Base-by-base conservation (phyloP, 441 rosid species). In the Mallotus japonicus region DNA sequence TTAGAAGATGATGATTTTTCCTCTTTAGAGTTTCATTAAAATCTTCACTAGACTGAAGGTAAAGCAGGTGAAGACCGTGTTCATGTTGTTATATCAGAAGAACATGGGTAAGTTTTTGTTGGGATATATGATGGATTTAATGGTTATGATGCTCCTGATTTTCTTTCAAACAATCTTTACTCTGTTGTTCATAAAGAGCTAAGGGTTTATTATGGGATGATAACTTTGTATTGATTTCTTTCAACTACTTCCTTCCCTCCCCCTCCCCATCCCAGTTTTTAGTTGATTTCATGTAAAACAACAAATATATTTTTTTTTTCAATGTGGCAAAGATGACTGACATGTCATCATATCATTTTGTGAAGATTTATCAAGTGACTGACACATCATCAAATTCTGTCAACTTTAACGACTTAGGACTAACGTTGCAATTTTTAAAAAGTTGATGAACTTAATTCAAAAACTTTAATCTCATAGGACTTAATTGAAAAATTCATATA, bases 101-200 rank as follows among this genome's bases (percentile, higher is more conserved):
- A 85, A 19, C 81, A 74, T 24, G 85, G 77, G 2, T 85, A 86
- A 86, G 84, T 81, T 68, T 85, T 83, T 62, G 86, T 81, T 14
- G 88, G 88, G 50, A 83, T 85, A 40, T 85, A 85, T 51, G 88
- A 85, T 62, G 88, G 88, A 14, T 85, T 85, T 54, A 85, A 77
- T 57, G 88, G 88, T 3, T 86, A 86, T 32, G 88, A 85, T 73
- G 88, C 88, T 17, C 86, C 86, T 47, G 88, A 85, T 74, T 85
- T 69, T 46, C 65, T 85, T 42, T 67, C 80, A 37, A 74, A 84
- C 12, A 80, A 85, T 79, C 81, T 85, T 12, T 85, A 83, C 62
- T 8, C 74, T 37, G 59, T 68, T 55, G 81, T 85, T 3, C 79
- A 79, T 46, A 73, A 80, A 42, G 88, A 83, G 74, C 83, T 46